A percentile compares a stretch with the other conserved stretches of the same genome.
Conservation (phyloP, 306 rosid genomes). For the Castanospermum australe region DNA sequence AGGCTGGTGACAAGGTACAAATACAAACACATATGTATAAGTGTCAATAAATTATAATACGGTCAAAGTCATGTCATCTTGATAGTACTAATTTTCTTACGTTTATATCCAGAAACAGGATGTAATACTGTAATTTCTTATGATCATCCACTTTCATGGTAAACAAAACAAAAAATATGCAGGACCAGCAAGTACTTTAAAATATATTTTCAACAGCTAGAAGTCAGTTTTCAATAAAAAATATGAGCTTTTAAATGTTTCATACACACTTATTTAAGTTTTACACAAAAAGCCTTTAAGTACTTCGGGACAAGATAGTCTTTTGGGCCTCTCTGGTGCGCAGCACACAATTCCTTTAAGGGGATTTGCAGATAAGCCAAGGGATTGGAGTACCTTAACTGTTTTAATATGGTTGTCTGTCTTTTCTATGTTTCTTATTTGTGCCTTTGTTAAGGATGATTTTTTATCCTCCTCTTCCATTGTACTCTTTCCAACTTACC, state of each 20-base stretch:
- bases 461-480: too few relatives aligned
- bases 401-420: neutral
- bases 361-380: neutral
- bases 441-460: too few relatives aligned
- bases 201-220: neutral
- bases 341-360: neutral
- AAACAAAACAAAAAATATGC: neutral
- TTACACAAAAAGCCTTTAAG: neutral
- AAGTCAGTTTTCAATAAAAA: neutral
- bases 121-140: neutral
- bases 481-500: too few relatives aligned
- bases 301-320: neutral
- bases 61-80: slow-evolving; percentile 3
- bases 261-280: neutral
- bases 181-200: slow-evolving; percentile 4
- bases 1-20: slow-evolving; percentile 65
- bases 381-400: slow-evolving; percentile 8
- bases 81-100: neutral
- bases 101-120: slow-evolving; percentile 27
- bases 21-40: slow-evolving; percentile 10
- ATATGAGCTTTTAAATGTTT: neutral
- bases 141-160: neutral
- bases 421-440: neutral
- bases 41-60: slow-evolving; percentile 10
- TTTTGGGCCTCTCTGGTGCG: slow-evolving; percentile 7